These are phyloP conservation scores for Chlamydomonas sp. DNA, from an alignment of 139 green algal species.

Conservation along the genomic window DNA sequence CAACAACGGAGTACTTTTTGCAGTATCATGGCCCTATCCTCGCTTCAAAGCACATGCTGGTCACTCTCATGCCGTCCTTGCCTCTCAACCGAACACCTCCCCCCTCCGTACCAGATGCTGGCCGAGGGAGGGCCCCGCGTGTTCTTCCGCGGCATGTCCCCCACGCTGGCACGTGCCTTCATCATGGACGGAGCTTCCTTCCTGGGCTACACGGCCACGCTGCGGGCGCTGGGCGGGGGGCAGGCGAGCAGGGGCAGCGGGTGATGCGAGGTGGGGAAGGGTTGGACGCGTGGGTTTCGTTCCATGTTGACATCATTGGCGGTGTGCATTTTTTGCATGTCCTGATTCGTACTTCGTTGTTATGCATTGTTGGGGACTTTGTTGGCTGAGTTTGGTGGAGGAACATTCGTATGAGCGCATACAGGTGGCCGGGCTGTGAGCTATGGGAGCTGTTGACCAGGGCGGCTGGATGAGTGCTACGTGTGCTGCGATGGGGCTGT, in stretches of 20 bases:
- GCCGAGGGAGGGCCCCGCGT: constrained; percentile 50
- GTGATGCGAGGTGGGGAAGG: not conserved
- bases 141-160: constrained; percentile 61
- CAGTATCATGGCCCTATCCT: not conserved
- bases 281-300: too few relatives aligned
- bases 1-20: not conserved
- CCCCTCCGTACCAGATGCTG: constrained; percentile 12
- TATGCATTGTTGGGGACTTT: too few relatives aligned
- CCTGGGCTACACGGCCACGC: constrained; percentile 37
- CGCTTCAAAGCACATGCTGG: not conserved
- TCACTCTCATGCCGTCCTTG: not conserved
- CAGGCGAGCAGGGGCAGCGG: not conserved
- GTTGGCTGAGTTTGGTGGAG: too few relatives aligned
- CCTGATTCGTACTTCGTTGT: too few relatives aligned
- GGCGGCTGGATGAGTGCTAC: too few relatives aligned
- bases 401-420: too few relatives aligned
- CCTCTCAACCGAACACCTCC: not conserved
- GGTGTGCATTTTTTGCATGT: too few relatives aligned
- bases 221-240: constrained; percentile 3
- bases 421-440: too few relatives aligned
- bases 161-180: constrained; percentile 71
- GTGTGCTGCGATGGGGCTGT: too few relatives aligned
- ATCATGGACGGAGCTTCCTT: constrained; percentile 47
- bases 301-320: too few relatives aligned
- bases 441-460: too few relatives aligned